Percentiles rank a stretch among this genome's conserved stretches.
Conservation (phyloP, 495 filamentous ascomycete species). For the Articulospora tetracladia region DNA sequence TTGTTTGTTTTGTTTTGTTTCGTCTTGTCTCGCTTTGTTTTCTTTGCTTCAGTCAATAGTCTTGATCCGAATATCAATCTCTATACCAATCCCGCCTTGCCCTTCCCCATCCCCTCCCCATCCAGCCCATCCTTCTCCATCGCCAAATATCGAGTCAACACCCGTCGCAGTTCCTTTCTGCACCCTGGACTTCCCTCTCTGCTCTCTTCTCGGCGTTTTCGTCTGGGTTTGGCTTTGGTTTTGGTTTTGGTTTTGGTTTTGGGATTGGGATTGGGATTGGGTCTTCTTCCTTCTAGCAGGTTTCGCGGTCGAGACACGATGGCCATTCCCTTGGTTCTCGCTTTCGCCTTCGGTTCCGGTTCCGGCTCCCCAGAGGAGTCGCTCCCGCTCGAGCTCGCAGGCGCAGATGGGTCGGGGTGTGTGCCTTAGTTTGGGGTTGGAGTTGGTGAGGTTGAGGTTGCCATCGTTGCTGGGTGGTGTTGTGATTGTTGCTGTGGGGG, state of each 20-base stretch:
- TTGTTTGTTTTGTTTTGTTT: too few relatives aligned
- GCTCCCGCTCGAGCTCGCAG: constrained; percentile 24
- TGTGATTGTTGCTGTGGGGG: too few relatives aligned
- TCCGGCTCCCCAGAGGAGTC: constrained; percentile 17
- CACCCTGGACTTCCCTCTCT: too few relatives aligned
- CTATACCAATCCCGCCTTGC: background rate
- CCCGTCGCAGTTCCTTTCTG: too few relatives aligned
- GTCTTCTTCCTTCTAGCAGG: too few relatives aligned
- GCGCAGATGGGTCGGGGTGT: constrained; percentile 19
- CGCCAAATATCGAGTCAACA: too few relatives aligned
- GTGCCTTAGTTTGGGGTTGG: background rate
- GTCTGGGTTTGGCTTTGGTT: too few relatives aligned
- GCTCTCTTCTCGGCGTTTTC: background rate
- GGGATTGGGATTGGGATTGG: too few relatives aligned
- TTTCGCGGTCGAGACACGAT: too few relatives aligned
- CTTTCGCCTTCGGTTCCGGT: background rate
- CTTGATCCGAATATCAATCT: constrained; percentile 16
- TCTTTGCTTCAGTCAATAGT: constrained; percentile 4
- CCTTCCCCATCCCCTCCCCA: background rate
- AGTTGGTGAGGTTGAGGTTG: background rate
- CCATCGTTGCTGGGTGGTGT: too few relatives aligned
- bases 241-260: too few relatives aligned
- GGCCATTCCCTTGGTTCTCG: background rate
- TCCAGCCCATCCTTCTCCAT: background rate
- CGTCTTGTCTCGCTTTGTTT: too few relatives aligned